Percentiles rank a stretch among this genome's conserved stretches.
Conservation (phyloP, 805 yeast genomes). For the Candida berthetii region DNA sequence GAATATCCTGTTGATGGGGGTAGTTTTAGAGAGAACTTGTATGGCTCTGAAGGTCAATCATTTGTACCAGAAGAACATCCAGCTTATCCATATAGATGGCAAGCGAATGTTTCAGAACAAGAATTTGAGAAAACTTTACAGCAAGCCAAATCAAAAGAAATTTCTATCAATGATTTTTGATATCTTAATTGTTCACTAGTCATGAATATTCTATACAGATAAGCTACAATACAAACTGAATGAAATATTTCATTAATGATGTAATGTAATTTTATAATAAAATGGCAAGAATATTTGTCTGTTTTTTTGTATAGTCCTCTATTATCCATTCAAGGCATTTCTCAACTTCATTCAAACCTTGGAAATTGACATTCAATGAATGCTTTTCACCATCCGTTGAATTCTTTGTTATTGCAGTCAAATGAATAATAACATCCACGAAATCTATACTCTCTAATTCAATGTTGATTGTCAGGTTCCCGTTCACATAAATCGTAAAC, state of each 20-base stretch:
- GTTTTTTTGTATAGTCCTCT: conserved; percentile 5
- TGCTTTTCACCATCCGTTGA: too few relatives aligned
- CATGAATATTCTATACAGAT: too few relatives aligned
- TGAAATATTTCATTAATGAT: too few relatives aligned
- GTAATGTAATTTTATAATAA: too few relatives aligned
- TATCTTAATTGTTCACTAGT: neutral
- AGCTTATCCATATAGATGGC: conserved; percentile 4
- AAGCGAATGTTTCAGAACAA: neutral
- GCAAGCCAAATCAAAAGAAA: neutral
- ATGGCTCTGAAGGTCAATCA: conserved; percentile 3
- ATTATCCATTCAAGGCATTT: conserved; percentile 55
- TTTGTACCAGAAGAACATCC: conserved; percentile 5
- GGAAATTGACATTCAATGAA: conserved; percentile 40
- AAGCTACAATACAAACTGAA: too few relatives aligned
- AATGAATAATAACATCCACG: conserved; percentile 12
- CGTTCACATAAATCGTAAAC: conserved; percentile 22
- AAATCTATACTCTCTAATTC: conserved; percentile 15
- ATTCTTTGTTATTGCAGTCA: conserved; percentile 10
- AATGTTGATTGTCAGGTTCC: conserved; percentile 6
- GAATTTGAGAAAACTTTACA: conserved; percentile 2
- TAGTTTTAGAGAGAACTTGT: conserved; percentile 6
- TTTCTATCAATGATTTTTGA: neutral
- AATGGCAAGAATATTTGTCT: too few relatives aligned
- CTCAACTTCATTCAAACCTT: conserved; percentile 44
- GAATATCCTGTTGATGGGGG: conserved; percentile 22